Evolutionary conservation across 495 filamentous ascomycete genomes (phyloP).

Genomic region (Neurospora tetraspora): DNA sequence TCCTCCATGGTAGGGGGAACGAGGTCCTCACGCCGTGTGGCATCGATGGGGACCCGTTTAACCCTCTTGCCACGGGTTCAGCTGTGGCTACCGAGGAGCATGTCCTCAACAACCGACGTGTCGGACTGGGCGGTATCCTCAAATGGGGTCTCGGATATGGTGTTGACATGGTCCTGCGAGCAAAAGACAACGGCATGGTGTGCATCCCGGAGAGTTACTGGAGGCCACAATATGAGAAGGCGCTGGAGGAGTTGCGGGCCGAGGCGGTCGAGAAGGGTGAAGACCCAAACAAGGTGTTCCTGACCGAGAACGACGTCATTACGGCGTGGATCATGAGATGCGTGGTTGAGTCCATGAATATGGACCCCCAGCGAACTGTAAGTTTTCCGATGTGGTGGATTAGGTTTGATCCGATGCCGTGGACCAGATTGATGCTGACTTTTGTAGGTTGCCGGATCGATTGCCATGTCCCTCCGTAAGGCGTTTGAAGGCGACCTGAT

Average conservation of each 20-base stretch:
- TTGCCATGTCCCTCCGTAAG: conserved; percentile 18
- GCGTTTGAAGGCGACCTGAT: conserved; percentile 17
- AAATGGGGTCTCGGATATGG: conserved; percentile 19
- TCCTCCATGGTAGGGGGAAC: conserved; percentile 13
- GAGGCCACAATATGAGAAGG: conserved; percentile 10
- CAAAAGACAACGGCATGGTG: conserved; percentile 28
- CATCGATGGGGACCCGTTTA: conserved; percentile 10
- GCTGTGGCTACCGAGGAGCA: conserved; percentile 6
- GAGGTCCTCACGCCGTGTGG: conserved; percentile 15
- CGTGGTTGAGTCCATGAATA: conserved; percentile 8
- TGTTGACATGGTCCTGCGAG: conserved; percentile 15
- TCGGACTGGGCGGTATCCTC: conserved; percentile 17
- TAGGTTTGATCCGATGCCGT: too few species aligned
- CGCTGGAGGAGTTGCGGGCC: conserved; percentile 17
- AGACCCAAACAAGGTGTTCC: conserved; percentile 24
- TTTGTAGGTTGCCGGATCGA: conserved; percentile 16
- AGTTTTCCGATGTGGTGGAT: too few species aligned
- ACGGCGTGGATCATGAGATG: conserved; percentile 27
- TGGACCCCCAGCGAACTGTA: conserved; percentile 10
- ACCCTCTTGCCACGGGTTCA: conserved; percentile 3
- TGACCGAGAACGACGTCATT: conserved; percentile 34
- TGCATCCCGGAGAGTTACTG: conserved; percentile 21
- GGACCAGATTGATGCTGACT: too few species aligned
- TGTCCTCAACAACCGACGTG: conserved; percentile 7
- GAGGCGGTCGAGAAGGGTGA: conserved; percentile 17